These are phyloP conservation scores for Fusarium concolor DNA, from an alignment of 2,329 filamentous ascomycete species.

Conservation along the genomic window DNA sequence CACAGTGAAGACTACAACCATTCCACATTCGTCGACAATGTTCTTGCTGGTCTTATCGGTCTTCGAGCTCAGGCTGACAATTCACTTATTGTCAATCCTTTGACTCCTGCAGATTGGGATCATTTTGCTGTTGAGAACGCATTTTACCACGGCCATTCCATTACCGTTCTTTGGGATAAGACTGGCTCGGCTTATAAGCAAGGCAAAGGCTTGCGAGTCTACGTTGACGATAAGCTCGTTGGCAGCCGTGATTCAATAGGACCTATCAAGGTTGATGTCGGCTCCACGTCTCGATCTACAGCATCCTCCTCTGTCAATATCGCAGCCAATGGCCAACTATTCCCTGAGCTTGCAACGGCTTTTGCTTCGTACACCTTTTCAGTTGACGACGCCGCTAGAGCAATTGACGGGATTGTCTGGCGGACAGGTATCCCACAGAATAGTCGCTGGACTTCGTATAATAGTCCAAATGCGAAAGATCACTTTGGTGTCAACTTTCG, in stretches of 20 bases:
- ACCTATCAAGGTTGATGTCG: background rate
- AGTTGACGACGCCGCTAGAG: background rate
- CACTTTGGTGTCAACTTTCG: background rate
- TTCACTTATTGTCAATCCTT: background rate
- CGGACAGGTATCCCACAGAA: background rate
- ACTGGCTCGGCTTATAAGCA: background rate
- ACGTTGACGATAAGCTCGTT: background rate
- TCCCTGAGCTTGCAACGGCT: background rate
- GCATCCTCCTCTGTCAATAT: background rate
- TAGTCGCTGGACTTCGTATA: background rate
- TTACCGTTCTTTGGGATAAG: background rate
- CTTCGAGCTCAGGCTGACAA: background rate
- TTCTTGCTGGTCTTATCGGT: background rate
- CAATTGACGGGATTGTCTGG: background rate
- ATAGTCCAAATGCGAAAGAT: background rate
- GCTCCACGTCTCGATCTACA: background rate
- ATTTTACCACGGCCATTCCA: background rate
- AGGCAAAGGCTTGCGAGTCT: background rate
- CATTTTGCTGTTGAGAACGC: background rate
- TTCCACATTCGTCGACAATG: background rate
- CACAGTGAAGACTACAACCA: slow-evolving; percentile 9
- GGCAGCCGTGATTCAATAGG: background rate
- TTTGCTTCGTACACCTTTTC: background rate
- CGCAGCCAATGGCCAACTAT: background rate
- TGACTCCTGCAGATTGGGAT: background rate